A percentile compares a stretch with the other conserved stretches of the same genome.
These are phyloP conservation scores for Metschnikowia matae DNA, from an alignment of 805 yeast species.

Conservation along the genomic window DNA sequence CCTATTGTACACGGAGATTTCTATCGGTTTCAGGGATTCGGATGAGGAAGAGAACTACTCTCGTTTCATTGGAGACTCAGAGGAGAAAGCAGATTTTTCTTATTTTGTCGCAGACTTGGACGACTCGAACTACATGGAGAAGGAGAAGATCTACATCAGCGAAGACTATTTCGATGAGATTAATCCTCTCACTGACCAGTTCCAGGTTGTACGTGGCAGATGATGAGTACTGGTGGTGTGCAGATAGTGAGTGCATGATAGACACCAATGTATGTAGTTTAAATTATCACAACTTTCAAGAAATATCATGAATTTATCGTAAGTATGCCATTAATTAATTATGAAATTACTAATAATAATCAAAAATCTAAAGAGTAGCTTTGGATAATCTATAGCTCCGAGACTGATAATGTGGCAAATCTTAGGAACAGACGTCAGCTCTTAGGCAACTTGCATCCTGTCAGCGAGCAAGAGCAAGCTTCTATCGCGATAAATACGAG, in stretches of 20 bases:
- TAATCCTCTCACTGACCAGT: not conserved
- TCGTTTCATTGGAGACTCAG: slow-evolving; percentile 2
- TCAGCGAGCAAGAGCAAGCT: not conserved
- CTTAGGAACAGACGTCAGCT: not conserved
- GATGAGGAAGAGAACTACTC: slow-evolving; percentile 13
- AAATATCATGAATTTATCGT: no score
- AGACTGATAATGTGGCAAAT: no score
- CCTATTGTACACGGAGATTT: not conserved
- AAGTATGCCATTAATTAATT: no score
- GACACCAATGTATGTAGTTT: not conserved
- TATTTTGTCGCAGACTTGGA: slow-evolving; percentile 2
- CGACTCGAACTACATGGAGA: slow-evolving; percentile 9
- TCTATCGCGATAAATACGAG: not conserved
- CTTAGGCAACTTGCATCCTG: not conserved
- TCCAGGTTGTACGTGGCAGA: not conserved
- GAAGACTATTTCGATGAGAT: not conserved
- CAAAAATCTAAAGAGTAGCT: no score
- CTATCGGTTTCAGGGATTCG: not conserved
- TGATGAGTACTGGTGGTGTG: not conserved
- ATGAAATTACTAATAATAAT: no score
- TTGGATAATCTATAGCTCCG: no score
- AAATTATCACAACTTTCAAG: no score
- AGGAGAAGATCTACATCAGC: slow-evolving; percentile 8
- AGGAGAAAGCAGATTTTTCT: slow-evolving; percentile 11
- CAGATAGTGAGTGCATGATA: not conserved